These are phyloP conservation scores for Logfia minima DNA, from an alignment of 129 eudicot species.

Conservation along the genomic window DNA sequence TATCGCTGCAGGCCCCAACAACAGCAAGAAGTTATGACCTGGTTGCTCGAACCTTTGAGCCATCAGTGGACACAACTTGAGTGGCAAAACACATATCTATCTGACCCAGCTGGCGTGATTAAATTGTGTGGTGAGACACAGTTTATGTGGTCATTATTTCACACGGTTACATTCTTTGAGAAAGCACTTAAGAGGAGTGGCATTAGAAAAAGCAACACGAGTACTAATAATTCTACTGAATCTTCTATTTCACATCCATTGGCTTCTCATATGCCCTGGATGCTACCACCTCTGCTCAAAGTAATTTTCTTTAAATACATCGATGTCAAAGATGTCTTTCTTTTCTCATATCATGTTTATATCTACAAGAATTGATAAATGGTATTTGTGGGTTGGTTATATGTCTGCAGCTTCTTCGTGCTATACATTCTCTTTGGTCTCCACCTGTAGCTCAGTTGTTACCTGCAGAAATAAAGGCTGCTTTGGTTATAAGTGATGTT, in stretches of 20 bases:
- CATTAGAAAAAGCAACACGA: constrained; percentile 45
- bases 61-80: constrained; percentile 84
- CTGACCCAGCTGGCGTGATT: constrained; percentile 77
- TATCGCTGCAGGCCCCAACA: constrained; percentile 66
- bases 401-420: constrained; percentile 72
- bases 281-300: constrained; percentile 96
- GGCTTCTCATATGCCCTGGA: constrained; percentile 90
- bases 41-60: constrained; percentile 98
- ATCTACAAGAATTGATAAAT: constrained; percentile 7
- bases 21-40: constrained; percentile 92
- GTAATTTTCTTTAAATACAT: constrained; percentile 42
- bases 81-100: constrained; percentile 87
- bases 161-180: constrained; percentile 93
- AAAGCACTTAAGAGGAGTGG: constrained; percentile 97
- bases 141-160: constrained; percentile 96
- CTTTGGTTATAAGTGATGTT: constrained; percentile 75
- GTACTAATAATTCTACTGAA: constrained; percentile 39
- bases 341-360: constrained; percentile 6
- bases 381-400: constrained; percentile 6
- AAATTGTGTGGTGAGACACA: constrained; percentile 71
- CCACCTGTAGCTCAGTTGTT: constrained; percentile 70
- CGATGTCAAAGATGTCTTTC: constrained; percentile 5
- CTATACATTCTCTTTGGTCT: constrained; percentile 95
- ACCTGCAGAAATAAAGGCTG: constrained; percentile 89
- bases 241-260: constrained; percentile 67